These are phyloP conservation scores for Friedmanniomyces endolithicus DNA, from an alignment of 495 filamentous ascomycete species.

Conservation along the genomic window DNA sequence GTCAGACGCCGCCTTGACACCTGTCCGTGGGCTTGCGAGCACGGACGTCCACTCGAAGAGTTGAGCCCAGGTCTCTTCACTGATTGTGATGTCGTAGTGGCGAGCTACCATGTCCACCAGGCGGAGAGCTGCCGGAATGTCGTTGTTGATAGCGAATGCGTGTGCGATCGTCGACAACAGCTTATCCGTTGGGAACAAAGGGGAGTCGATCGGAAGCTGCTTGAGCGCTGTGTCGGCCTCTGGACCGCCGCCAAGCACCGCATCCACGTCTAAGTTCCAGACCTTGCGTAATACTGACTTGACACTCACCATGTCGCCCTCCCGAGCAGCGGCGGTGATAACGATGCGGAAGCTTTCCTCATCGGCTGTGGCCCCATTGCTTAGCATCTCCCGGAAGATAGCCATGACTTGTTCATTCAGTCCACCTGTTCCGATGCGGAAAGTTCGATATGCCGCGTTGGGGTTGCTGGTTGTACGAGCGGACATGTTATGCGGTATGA, in stretches of 20 bases:
- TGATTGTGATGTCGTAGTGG: slow-evolving; percentile 41
- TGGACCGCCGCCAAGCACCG: slow-evolving; percentile 25
- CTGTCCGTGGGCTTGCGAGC: slow-evolving; percentile 29
- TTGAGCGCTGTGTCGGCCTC: slow-evolving; percentile 11
- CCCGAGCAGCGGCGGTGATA: slow-evolving; percentile 43
- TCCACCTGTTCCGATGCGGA: slow-evolving; percentile 16
- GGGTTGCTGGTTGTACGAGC: slow-evolving; percentile 1
- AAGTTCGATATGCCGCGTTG: slow-evolving; percentile 1
- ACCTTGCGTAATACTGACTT: slow-evolving; percentile 37
- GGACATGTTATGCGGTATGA: slow-evolving; percentile 28
- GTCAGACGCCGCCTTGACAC: slow-evolving; percentile 11
- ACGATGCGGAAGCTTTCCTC: slow-evolving; percentile 45
- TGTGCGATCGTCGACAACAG: slow-evolving; percentile 49
- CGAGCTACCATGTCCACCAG: slow-evolving; percentile 45
- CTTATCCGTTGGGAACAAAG: slow-evolving; percentile 41
- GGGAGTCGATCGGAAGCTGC: slow-evolving; percentile 29
- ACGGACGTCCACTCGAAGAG: slow-evolving; percentile 50
- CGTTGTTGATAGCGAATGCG: slow-evolving; percentile 44
- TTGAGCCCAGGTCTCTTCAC: slow-evolving; percentile 41
- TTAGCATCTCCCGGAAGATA: slow-evolving; percentile 42
- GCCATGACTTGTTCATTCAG: slow-evolving; percentile 26
- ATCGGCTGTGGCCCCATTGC: slow-evolving; percentile 35
- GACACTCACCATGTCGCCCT: slow-evolving; percentile 40
- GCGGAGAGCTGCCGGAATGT: slow-evolving; percentile 41
- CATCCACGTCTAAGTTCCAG: slow-evolving; percentile 48